phyloP scores from a whole-genome alignment of 129 eudicot species.

The Kitagawia praeruptora region DNA sequence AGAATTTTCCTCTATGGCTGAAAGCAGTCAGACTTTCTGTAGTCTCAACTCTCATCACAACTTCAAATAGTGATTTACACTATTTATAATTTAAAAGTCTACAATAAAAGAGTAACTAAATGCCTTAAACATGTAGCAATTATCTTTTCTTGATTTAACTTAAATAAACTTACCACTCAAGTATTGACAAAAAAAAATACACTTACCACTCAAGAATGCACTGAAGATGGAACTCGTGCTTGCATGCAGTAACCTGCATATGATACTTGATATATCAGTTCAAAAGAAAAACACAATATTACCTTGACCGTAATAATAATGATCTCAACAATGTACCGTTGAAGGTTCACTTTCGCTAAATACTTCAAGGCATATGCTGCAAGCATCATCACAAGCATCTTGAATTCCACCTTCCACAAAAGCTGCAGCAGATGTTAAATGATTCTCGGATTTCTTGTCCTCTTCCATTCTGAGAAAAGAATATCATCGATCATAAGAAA shows the following conservation, averaged over 20 bases:
- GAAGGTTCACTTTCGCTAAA: constrained; percentile 15
- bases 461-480: constrained; percentile 7
- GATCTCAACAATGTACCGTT: background rate
- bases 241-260: constrained; percentile 13
- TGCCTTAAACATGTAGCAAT: background rate
- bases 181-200: too few relatives aligned
- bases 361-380: constrained; percentile 15
- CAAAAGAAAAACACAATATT: background rate
- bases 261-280: background rate
- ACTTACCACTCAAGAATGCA: constrained; percentile 17
- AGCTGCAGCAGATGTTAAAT: constrained; percentile 12
- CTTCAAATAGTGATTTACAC: background rate
- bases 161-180: too few relatives aligned
- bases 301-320: background rate
- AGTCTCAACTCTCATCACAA: background rate
- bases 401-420: constrained; percentile 14
- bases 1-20: too few relatives aligned
- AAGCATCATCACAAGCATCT: constrained; percentile 16
- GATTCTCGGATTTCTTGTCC: constrained; percentile 3
- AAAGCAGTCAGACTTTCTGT: background rate
- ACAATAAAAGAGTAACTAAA: background rate
- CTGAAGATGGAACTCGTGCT: constrained; percentile 15
- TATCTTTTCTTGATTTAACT: background rate
- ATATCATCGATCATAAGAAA: background rate
- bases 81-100: background rate